phyloP scores from a whole-genome alignment of 331 rosid genomes.

The Quercus phellos region DNA sequence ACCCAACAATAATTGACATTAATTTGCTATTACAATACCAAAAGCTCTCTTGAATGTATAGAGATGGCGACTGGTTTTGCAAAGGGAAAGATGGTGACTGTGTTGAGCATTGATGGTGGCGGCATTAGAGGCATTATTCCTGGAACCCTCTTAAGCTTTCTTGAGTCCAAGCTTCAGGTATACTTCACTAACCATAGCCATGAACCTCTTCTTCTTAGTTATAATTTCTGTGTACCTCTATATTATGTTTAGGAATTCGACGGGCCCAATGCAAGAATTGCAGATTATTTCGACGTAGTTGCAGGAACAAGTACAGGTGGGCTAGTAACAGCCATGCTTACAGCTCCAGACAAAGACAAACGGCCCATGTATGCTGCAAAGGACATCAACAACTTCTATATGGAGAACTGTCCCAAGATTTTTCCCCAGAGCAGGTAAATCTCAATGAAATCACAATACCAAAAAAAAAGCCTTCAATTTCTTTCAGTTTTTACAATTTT shows the following conservation, averaged over 20 bases:
- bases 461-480: not conserved
- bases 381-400: not conserved
- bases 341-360: not conserved
- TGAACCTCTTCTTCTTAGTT: not conserved
- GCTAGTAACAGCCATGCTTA: slow-evolving; percentile 16
- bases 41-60: not conserved
- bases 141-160: not conserved
- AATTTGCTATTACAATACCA: not conserved
- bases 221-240: not conserved
- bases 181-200: slow-evolving; percentile 1
- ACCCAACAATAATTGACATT: too few species aligned
- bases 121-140: slow-evolving; percentile 33
- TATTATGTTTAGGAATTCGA: not conserved
- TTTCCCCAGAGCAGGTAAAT: not conserved
- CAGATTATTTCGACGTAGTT: slow-evolving; percentile 13
- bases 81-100: slow-evolving; percentile 20
- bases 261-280: not conserved
- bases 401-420: not conserved
- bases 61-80: not conserved
- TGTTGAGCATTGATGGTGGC: slow-evolving; percentile 42
- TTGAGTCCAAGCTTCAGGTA: slow-evolving; percentile 1
- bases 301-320: slow-evolving; percentile 6
- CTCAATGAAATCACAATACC: not conserved
- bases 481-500: not conserved
- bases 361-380: not conserved